Evolutionary conservation across 2,329 filamentous ascomycete species (phyloP), one percentile per base, ranked within the genome.

Genomic region (Fusarium incarnatum): DNA sequence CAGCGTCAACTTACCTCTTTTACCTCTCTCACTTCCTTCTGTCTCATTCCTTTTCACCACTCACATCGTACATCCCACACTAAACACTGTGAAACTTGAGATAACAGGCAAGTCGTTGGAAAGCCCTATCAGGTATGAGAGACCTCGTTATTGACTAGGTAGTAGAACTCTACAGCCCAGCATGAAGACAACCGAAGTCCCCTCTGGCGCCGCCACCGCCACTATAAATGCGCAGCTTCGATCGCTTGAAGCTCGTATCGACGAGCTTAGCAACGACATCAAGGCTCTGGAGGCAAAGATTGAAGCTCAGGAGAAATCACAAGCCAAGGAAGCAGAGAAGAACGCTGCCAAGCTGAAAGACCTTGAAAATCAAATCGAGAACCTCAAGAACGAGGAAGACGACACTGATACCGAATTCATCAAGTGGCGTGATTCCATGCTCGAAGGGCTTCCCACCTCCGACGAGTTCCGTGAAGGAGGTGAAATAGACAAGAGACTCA

Each of bases 101-200:
- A 37, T 1, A 37, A 37, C 18, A n/a, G 34, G 10, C 2, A n/a
- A n/a, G 18, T 37, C 18, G 5, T 37, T n/a, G 0, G 34, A 8
- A 37, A 12, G 0, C 3, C 9, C 18, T 37, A 2, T 12, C n/a
- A 0, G 1, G 0, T 12, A 37, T 11, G 6, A 4, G 34, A n/a
- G 10, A 12, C 34, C 34, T 37, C 34, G 10, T 37, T 37, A 37
- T 37, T 37, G 0, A 37, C 34, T n/a, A 37, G 32, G 16, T 34
- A 34, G 18, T 37, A 37, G 34, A 37, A 37, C 1, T 37, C 18
- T n/a, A 7, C 18, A 37, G 34, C 34, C 2, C 34, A 37, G 34
- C 34, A 37, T 37, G 34, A 37, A 37, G 18, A 37, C 34, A 37
- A 37, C 34, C 34, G 18, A 37, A 37, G 34, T n/a, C 10, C 34